Base-by-base conservation (phyloP, 2,329 filamentous ascomycete species). In the Cryphonectria japonica region DNA sequence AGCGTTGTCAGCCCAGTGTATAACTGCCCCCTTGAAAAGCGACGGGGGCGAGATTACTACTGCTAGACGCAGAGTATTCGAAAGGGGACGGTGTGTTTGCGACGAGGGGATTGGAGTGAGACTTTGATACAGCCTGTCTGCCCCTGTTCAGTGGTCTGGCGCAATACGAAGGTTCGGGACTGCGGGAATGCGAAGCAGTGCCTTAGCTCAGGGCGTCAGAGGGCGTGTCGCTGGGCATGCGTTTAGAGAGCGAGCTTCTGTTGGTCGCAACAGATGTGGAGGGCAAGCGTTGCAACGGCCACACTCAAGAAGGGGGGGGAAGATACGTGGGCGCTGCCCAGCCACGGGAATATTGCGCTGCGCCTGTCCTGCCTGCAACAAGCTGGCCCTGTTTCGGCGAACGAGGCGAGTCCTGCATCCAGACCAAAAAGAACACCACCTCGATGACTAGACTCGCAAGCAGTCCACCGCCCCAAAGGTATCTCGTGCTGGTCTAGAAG, bases 121-220 rank as follows among this genome's bases (percentile, higher is more conserved):
- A 32, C 41, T 70, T 59, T 68, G 68, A 62, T 70, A 39, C 67
- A 70, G 70, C 68, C 69, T 60, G 70, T 70, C 70, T 68, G 70
- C 60, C 64, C 60, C 41, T 26, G 19, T n/a, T 39, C 16, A n/a
- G 50, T 64, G 67, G 68, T 54, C 50, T 61, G 46, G 46, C 67
- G 50, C 67, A 22, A 65, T 43, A 57, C 46, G 46, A 66, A 13
- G n/a, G 66, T 43, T 19, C 29, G 68, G 62, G 29, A 52, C 46
- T 65, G 64, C n/a, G 41, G 39, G 32, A 13, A 29, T 57, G 54
- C 32, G 50, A 3, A 60, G 64, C 64, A 72, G 54, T 41, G 43
- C 52, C 64, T 61, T 54, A 54, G 37, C 37, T 64, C 60, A 65
- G 64, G 70, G 68, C 70, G 60, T 66, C 37, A 43, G 59, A 64